Evolutionary conservation across 106 monocot genomes (phyloP), one percentile per base, ranked within the genome.

Genomic region (Phalaenopsis equestris): DNA sequence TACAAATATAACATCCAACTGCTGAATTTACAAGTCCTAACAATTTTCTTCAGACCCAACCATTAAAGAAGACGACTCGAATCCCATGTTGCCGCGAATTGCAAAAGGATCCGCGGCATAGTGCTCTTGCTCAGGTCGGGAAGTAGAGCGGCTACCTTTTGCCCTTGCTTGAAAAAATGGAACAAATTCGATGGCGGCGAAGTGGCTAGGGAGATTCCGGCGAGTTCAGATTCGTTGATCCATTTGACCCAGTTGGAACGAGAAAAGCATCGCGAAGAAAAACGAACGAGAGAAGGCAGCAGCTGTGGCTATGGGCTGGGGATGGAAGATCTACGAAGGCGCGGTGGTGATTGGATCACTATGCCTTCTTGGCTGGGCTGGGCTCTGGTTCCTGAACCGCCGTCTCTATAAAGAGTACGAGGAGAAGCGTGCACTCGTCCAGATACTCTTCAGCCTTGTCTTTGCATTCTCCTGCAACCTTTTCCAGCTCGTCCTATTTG

Each of bases 401-500:
- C 76, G 94, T 38, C 87, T 98, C 52, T 98, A 98, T 82, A 98
- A 94, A 82, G 97, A 98, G 82, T 98, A 98, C 84, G 97, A 98
- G 83, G 97, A 98, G 89, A 94, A 94, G 92, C 82, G 94, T 10
- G 97, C 97, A 4, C 85, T 94, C 30, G 94, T 98, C 36, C 97
- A 98, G 88, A 91, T 98, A 87, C 90, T 98, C 79, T 98, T 98
- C 90, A 88, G 90, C 83, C 79, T 87, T 77, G 94, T 98, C 85
- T 98, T 98, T 80, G 92, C 97, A 79, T 92, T 98, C 86, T 98
- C 97, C 78, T 94, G 97, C 89, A 98, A 98, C 79, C 94, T 98
- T 64, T 92, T 97, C 79, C 90, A 97, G 89, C 94, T 97, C 72
- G 97, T 97, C 38, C 92, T 97, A 80, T 92, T 98, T 85, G 97